Base-by-base conservation (phyloP, 208 protist genomes). In the Acanthamoeba lenticulata region DNA sequence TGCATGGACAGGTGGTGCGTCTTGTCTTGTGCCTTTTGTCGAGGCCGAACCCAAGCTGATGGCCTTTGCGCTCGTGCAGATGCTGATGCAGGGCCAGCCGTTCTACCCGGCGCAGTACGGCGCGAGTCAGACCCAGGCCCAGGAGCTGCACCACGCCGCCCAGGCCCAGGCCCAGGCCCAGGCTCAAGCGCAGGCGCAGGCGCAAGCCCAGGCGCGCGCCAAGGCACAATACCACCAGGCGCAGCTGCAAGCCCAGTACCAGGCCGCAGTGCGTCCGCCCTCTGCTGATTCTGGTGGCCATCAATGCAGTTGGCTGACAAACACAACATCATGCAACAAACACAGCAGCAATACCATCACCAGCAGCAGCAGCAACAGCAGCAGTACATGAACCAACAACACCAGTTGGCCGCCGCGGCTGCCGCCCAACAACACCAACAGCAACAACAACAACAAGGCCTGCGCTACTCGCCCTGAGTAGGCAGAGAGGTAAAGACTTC, bases 71-170 rank as follows among this genome's bases (percentile, higher is more conserved):
- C 38, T 34, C 62, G 34, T 72, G 62, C 19, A 72, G 62, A 72
- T 72, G 62, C 34, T 72, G 62, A 72, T 72, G 62, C 62, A 72
- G 62, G 62, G 62, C n/a, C 62, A 72, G n/a, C 62, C 32, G 34
- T 72, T 72, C 11, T 72, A 72, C 34, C 62, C 32, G 27, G 62
- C 62, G 62, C 62, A 72, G 19, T 72, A 72, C 62, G n/a, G n/a
- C n/a, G n/a, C n/a, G n/a, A n/a, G n/a, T n/a, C 27, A 40, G 9
- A 1, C 62, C 11, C 29, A 5, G 62, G 62, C 62, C 19, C 62
- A 72, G 34, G 62, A 72, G 9, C 0, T 72, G 62, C 62, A 72
- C 27, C 62, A 72, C 29, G 62, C 62, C 34, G 29, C 27, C 5
- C 62, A 72, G 32, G 29, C 32, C 29, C 62, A 72, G 62, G 47